Evolutionary conservation across 1,284 basidiomycete genomes (phyloP), one percentile per base, ranked within the genome.

Genomic region (Schizopora paradoxa): DNA sequence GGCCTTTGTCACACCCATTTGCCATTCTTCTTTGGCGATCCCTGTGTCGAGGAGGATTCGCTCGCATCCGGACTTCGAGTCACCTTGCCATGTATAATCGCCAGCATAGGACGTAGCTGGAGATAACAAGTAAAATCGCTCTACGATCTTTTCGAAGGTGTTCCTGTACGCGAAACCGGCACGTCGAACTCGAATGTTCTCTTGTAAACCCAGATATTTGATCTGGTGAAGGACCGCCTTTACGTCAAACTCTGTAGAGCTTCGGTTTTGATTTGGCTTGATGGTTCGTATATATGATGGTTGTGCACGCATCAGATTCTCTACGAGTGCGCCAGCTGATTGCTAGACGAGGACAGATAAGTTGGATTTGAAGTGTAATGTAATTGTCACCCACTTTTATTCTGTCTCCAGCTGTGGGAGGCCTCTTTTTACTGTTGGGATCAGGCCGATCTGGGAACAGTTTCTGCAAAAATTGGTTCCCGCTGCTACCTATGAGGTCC

Each of bases 221-320:
- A 99, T 91, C 69, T 99, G 96, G 70, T 99, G 95, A 34, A 99
- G 73, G 53, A 99, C 90, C 6, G 92, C 92, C 63, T 95, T 95
- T 38, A 75, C 76, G 61, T 99, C 94, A 65, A 96, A 99, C 68
- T 99, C 96, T 5, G 80, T 79, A 2, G 85, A 67, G 54, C 91
- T 95, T 48, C 95, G 86, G 63, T 98, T 96, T 72, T 97, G 90
- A 65, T 99, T 99, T 8, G 96, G 91, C 68, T 99, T 99, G 74
- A 99, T 99, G 4, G 96, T 99, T 52, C 96, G 90, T 56, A 99
- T 99, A 68, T 99, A 99, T 18, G 92, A 93, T 1, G 96, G 96
- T 64, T 94, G 93, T 25, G 92, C 90, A 52, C 85, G 88, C 91
- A 93, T 95, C 51, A 97, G 71, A 61, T 95, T 96, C 14, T 96